Evolutionary conservation across 371 early-diverging fungal genomes (phyloP).

Genomic region (Mucor indicus): DNA sequence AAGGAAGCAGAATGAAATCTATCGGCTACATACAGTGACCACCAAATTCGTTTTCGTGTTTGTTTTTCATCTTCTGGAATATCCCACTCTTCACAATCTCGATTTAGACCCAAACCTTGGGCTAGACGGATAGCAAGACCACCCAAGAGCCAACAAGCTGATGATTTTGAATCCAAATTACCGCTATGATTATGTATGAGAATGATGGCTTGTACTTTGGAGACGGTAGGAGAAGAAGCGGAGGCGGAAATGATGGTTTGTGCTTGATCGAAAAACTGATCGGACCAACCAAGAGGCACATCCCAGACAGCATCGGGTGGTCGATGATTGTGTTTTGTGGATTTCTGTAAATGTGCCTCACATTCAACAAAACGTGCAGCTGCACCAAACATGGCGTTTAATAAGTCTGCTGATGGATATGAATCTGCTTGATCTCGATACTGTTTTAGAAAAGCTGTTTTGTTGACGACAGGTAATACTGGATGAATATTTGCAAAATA

Average conservation of each 20-base stretch:
- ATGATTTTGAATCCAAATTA: constrained; percentile 42
- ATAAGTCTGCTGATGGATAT: constrained; percentile 34
- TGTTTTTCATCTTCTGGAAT: constrained; percentile 45
- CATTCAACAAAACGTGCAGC: constrained; percentile 46
- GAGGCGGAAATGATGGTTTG: constrained; percentile 25
- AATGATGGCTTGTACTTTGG: constrained; percentile 44
- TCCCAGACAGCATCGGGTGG: constrained; percentile 39
- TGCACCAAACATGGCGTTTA: constrained; percentile 51
- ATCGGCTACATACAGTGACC: constrained; percentile 42
- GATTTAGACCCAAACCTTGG: constrained; percentile 38
- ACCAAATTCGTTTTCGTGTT: constrained; percentile 44
- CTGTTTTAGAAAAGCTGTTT: constrained; percentile 35
- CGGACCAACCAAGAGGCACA: constrained; percentile 42
- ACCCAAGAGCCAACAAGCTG: constrained; percentile 40
- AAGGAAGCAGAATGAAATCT: constrained; percentile 42
- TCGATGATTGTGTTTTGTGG: constrained; percentile 12
- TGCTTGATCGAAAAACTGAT: constrained; percentile 44
- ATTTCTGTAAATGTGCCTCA: constrained; percentile 21
- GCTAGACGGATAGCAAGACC: constrained; percentile 38
- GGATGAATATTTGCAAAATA: constrained; percentile 49
- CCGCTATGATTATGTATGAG: constrained; percentile 43
- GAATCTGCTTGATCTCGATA: constrained; percentile 38
- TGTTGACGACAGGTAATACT: constrained; percentile 46
- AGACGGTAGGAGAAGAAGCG: constrained; percentile 26
- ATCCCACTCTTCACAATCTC: constrained; percentile 43